Evolutionary conservation across 352 stramenopile genomes (phyloP).

Genomic region (Pythium scleroteichum): DNA sequence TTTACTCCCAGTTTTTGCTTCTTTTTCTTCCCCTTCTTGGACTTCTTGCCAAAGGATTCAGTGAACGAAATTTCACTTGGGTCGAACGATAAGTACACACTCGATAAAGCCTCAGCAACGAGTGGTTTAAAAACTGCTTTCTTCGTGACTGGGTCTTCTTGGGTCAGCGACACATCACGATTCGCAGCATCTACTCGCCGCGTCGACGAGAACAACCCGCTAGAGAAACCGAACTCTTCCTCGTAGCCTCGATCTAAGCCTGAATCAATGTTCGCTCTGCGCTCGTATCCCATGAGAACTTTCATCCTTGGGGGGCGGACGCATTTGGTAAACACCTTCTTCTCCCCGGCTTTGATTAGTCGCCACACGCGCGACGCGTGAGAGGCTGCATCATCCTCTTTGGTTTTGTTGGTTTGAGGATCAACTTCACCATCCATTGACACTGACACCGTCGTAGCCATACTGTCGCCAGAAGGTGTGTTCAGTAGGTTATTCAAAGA

Average conservation of each 20-base stretch:
- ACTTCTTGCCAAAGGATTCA: constrained; percentile 3
- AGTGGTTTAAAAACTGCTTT: constrained; percentile 9
- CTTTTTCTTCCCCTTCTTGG: constrained; percentile 51
- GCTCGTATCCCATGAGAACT: constrained; percentile 19
- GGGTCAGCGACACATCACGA: constrained; percentile 10
- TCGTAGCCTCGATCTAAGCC: constrained; percentile 10
- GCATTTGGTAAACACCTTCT: constrained; percentile 16
- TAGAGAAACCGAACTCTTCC: constrained; percentile 14
- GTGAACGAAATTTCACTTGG: not conserved
- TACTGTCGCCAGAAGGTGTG: constrained; percentile 6
- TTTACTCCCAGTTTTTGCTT: constrained; percentile 33
- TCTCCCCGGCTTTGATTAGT: not conserved
- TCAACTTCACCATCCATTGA: constrained; percentile 12
- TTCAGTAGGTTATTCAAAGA: not conserved
- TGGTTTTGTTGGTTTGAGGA: constrained; percentile 1
- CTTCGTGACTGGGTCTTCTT: constrained; percentile 5
- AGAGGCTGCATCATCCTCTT: constrained; percentile 10
- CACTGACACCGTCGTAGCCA: constrained; percentile 1
- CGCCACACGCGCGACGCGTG: constrained; percentile 12
- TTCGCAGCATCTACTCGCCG: not conserved
- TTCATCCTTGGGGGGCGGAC: constrained; percentile 19
- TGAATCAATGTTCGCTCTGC: constrained; percentile 7
- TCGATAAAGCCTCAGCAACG: constrained; percentile 6
- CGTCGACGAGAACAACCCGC: constrained; percentile 1
- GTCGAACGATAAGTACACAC: constrained; percentile 19